Base-by-base conservation (phyloP, 805 yeast genomes). In the Ogataea paraovalis region DNA sequence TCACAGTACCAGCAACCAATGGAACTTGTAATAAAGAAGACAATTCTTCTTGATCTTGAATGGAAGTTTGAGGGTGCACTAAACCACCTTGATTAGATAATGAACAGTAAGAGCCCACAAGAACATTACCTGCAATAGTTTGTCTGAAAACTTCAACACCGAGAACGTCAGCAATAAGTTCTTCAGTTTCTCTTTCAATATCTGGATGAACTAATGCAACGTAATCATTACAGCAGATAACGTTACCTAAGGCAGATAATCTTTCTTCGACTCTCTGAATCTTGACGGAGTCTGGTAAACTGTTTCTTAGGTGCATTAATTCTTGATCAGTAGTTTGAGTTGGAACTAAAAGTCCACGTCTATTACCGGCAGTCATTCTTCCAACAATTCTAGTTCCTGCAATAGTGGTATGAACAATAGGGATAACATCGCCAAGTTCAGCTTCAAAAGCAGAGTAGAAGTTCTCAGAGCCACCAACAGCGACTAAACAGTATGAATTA, bases 131-230 rank as follows among this genome's bases (percentile, higher is more conserved):
- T 13, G 99, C 97, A 60, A 94, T 91, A 42, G 99, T 94, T 72
- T 94, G 99, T 74, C 98, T 85, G 79, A 94, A 94, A 41, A 94
- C 99, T 72, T 94, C 99, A 45, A 94, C 99, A 51, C 99, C 99
- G 49, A 94, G 78, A 14, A 91, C 97, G 69, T 94, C 99, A 41
- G 98, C 96, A 65, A 94, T 94, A 59, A 94, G 75, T 74, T 94
- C 99, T 73, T 94, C 99, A 45, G 99, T 94, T 72, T 94, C 99
- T 67, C 99, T 85, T 75, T 94, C 99, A 56, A 94, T 89, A 73
- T 94, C 99, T 44, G 99, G 99, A 70, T 94, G 99, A 46, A 94
- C 99, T 56, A 94, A 79, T 3, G 99, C 99, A 60, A 95, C 99
- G 67, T 94, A 94, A 70, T 94, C 99, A 70, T 94, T 94, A 73